Conservation (phyloP, 768 basidiomycete genomes). For the Termitomyces sp. region DNA sequence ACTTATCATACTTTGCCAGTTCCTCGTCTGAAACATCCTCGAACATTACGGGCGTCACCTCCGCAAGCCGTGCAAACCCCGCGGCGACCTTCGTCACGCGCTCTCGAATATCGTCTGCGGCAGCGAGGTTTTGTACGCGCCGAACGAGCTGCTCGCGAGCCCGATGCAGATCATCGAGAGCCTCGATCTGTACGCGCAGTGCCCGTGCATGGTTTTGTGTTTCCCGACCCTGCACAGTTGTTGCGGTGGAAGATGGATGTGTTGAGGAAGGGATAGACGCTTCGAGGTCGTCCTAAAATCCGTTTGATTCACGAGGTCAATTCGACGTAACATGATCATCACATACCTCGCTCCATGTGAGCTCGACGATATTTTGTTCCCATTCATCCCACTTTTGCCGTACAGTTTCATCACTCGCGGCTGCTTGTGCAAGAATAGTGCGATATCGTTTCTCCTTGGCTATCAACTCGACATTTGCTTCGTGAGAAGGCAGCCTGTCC, state of each 20-base stretch:
- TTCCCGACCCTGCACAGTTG: slow-evolving; percentile 34
- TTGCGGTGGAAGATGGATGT: slow-evolving; percentile 20
- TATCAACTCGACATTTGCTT: slow-evolving; percentile 71
- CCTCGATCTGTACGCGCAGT: slow-evolving; percentile 70
- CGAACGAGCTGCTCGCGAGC: slow-evolving; percentile 57
- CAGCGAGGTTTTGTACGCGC: slow-evolving; percentile 55
- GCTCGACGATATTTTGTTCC: slow-evolving; percentile 63
- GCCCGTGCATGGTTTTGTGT: slow-evolving; percentile 64
- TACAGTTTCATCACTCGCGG: slow-evolving; percentile 70
- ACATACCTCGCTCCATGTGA: slow-evolving; percentile 63
- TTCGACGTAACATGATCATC: neutral
- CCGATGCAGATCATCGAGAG: slow-evolving; percentile 66
- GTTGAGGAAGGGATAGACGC: slow-evolving; percentile 65
- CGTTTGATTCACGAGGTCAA: neutral
- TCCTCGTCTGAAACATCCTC: slow-evolving; percentile 77
- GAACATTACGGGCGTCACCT: slow-evolving; percentile 83
- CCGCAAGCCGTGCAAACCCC: slow-evolving; percentile 57
- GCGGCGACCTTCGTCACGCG: slow-evolving; percentile 62
- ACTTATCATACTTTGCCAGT: slow-evolving; percentile 75
- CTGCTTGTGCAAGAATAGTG: slow-evolving; percentile 64
- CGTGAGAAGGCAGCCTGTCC: slow-evolving; percentile 62
- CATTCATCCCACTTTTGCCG: slow-evolving; percentile 86
- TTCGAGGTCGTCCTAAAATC: slow-evolving; percentile 57
- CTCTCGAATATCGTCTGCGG: slow-evolving; percentile 67
- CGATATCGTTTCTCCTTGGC: slow-evolving; percentile 69